Base-by-base conservation (phyloP, 257 asterid species). In the Ilex aquifolium region DNA sequence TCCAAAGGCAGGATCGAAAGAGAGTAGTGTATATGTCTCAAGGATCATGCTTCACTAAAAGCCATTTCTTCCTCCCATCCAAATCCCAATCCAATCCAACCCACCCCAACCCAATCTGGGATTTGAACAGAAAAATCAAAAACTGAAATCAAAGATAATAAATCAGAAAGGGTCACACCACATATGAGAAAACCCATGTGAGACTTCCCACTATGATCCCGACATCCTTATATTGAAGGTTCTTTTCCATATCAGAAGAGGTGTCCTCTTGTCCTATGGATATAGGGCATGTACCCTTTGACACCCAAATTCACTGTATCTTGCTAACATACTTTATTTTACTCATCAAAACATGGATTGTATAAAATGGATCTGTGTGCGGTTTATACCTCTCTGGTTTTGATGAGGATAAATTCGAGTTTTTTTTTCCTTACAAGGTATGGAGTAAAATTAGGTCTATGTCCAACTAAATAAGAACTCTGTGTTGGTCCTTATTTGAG, bases 31-130 rank as follows among this genome's bases (percentile, higher is more conserved):
- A 73, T 69, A 80, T 80, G 85, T 77, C 73, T 79, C 66, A 68
- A 80, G 80, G 72, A 76, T 81, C 88, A 85, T 83, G 88, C 77
- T 61, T 77, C 83, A 81, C 80, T 75, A 71, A 69, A 83, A 61
- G 73, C 80, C 79, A 82, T 79, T 75, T 83, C 72, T 79, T 77
- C 76, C 77, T 60, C 76, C 73, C 79, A 73, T 72, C 90, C 78
- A 70, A 70, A 79, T 71, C 82, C 59, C 17, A 32, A 63, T 59
- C 57, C 46, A 56, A 69, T 67, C 57, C 76, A 51, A 69, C 68
- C 78, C 72, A 60, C 58, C 60, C 68, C 75, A 57, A 69, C 64
- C 71, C 36, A 71, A 77, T 73, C 79, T 66, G 68, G 74, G 58
- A 48, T 60, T 75, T 65, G 62, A 74, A 72, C 77, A 54, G 7